Base-by-base conservation (phyloP, 768 basidiomycete species). In the Naganishia kalamii region DNA sequence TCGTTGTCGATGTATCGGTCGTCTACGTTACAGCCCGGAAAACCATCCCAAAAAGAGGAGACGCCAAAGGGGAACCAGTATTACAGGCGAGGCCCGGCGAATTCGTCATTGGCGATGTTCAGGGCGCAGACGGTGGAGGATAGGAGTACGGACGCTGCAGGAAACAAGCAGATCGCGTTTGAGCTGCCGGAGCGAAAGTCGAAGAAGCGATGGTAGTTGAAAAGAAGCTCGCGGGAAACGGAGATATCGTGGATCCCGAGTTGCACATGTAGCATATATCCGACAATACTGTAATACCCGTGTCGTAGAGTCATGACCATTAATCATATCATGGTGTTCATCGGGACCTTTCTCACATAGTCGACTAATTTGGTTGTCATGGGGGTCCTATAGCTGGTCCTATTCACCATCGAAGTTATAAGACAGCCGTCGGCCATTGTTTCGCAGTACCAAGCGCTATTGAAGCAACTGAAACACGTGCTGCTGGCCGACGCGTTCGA, bases 1-100 rank as follows among this genome's bases (percentile, higher is more conserved):
- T 30, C 63, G 43, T 43, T 62, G 48, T 44, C 62, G 29, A 50
- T 63, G 66, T 60, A 60, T 59, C 57, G 64, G 19, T 59, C 40
- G 1, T 65, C 52, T 32, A 44, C 48, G 17, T 51, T 35, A 12
- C 37, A 50, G 50, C 32, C 33, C 25, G 63, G 48, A 12, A 25
- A 27, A 3, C 29, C 33, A 12, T 50, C 25, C 5, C 44, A 57
- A 15, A 48, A 33, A 40, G 63, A 64, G 46, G 50, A 41, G 23
- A 43, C 40, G 6, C 50, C 63, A n/a, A 64, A 64, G 33, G 63
- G 63, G 10, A 23, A 64, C n/a, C 50, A 51, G 27, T 64, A 54
- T 47, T 64, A 64, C 35, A 54, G 44, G 29, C 25, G 33, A 19
- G 47, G 63, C 3, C 15, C 27, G 4, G 40, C n/a, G 13, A 57